phyloP scores from a whole-genome alignment of 192 early-diverging fungal species.

The Rhizoclosmatium globosum region DNA sequence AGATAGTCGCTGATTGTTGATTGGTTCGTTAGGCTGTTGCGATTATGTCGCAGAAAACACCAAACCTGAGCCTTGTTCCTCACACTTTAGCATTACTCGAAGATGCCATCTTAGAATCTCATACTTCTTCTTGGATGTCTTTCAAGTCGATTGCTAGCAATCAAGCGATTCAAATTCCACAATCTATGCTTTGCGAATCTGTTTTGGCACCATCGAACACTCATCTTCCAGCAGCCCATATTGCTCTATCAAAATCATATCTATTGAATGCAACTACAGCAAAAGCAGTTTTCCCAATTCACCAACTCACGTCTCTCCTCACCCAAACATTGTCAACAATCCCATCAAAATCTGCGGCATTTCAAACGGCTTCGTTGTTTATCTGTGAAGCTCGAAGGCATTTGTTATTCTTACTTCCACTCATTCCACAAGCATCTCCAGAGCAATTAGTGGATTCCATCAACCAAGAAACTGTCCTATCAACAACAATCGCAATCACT shows the following conservation, averaged over 20 bases:
- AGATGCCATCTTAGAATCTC: background rate
- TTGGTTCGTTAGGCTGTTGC: background rate
- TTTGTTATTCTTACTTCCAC: background rate
- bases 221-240: background rate
- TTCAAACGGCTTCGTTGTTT: background rate
- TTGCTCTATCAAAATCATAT: slow-evolving; percentile 38
- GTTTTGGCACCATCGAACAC: background rate
- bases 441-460: background rate
- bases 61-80: background rate
- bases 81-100: slow-evolving; percentile 1
- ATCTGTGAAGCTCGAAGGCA: slow-evolving; percentile 23
- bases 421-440: background rate
- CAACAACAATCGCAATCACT: background rate
- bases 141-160: background rate
- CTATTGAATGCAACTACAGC: background rate
- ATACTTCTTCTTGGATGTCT: background rate
- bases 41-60: background rate
- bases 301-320: slow-evolving; percentile 26
- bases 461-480: background rate
- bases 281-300: slow-evolving; percentile 27
- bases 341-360: background rate
- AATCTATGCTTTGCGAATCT: background rate
- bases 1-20: background rate
- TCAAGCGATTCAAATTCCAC: background rate
- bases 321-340: slow-evolving; percentile 25